These are phyloP conservation scores for Tricholoma hemisulphureum DNA, from an alignment of 768 basidiomycete species.

Conservation along the genomic window DNA sequence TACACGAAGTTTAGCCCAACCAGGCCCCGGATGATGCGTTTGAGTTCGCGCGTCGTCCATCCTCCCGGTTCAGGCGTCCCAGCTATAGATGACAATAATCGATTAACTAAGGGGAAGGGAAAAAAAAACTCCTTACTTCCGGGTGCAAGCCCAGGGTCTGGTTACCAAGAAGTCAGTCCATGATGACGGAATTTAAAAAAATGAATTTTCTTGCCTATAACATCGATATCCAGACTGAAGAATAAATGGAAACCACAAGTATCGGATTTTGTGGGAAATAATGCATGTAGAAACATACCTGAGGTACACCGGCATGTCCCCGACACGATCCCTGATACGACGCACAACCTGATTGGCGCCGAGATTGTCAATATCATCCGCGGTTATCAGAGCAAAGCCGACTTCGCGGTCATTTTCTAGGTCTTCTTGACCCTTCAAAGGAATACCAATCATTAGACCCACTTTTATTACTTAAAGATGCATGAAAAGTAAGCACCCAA, in stretches of 20 bases:
- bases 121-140: constrained; percentile 49
- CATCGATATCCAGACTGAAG: constrained; percentile 62
- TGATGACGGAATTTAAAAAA: not conserved
- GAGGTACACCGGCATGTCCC: constrained; percentile 73
- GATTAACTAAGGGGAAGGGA: not conserved
- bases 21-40: constrained; percentile 75
- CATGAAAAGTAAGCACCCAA: constrained; percentile 24
- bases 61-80: constrained; percentile 84
- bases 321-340: constrained; percentile 70
- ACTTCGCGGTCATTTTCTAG: constrained; percentile 65
- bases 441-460: constrained; percentile 23
- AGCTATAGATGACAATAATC: too few relatives aligned
- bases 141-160: constrained; percentile 78
- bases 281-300: too few relatives aligned
- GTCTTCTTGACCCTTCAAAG: constrained; percentile 57
- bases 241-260: not conserved
- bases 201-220: constrained; percentile 50
- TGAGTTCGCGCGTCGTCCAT: constrained; percentile 80
- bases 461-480: constrained; percentile 20
- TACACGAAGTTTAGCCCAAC: constrained; percentile 80
- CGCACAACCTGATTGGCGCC: constrained; percentile 68
- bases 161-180: constrained; percentile 1
- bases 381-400: constrained; percentile 79
- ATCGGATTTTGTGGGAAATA: too few relatives aligned
- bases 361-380: constrained; percentile 80